Percentiles rank a stretch among this genome's conserved stretches.
These are phyloP conservation scores for Isabelozyma rhagii DNA, from an alignment of 805 yeast species.

Conservation along the genomic window DNA sequence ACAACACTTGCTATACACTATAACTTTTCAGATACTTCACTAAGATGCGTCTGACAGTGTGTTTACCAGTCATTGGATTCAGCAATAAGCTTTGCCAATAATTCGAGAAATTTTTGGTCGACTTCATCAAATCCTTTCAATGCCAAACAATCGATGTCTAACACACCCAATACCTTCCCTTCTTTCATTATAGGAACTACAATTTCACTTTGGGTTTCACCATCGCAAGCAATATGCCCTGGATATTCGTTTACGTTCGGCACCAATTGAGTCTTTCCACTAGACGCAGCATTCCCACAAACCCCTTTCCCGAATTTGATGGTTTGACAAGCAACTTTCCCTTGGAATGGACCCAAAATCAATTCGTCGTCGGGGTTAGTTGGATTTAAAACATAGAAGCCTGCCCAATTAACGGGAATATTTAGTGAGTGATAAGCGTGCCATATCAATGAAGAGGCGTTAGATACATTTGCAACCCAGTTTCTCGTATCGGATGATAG, in stretches of 20 bases:
- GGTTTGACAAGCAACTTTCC: conserved; percentile 91
- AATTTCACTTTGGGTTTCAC: conserved; percentile 88
- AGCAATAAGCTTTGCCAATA: conserved; percentile 51
- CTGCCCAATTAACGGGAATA: conserved; percentile 82
- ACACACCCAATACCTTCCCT: conserved; percentile 58
- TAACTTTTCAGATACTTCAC: too few relatives aligned
- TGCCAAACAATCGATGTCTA: conserved; percentile 79
- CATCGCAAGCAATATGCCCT: conserved; percentile 97
- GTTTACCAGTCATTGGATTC: conserved; percentile 49
- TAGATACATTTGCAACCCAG: conserved; percentile 89
- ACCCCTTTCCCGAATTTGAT: conserved; percentile 83
- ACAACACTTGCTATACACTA: too few relatives aligned
- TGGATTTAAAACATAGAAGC: conserved; percentile 67
- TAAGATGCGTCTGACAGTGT: background rate
- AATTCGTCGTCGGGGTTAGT: conserved; percentile 39
- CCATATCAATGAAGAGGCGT: conserved; percentile 85
- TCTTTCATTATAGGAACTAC: conserved; percentile 73
- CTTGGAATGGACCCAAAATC: conserved; percentile 90
- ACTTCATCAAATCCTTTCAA: conserved; percentile 61
- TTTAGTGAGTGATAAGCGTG: conserved; percentile 70
- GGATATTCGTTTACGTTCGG: conserved; percentile 75
- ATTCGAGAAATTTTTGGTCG: conserved; percentile 61
- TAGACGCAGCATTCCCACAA: conserved; percentile 79
- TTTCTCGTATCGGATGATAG: conserved; percentile 60
- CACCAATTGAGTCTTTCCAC: conserved; percentile 66